Evolutionary conservation across 129 eudicot genomes (phyloP).

Genomic region (Heracleum sosnowskyi): DNA sequence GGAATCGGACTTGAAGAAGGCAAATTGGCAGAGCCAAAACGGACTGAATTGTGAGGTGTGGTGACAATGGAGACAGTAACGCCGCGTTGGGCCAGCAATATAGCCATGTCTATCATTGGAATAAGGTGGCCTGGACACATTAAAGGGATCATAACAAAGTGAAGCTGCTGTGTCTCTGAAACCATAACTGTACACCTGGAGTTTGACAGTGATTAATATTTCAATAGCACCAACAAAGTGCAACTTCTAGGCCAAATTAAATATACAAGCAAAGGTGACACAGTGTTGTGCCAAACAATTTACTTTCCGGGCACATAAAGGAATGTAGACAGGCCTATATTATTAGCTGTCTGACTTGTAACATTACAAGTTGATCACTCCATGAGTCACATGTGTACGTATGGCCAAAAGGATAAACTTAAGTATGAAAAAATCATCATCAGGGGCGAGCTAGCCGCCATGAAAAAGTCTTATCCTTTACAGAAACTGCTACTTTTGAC

Average conservation of each 20-base stretch:
- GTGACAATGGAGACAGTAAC: conserved; percentile 2
- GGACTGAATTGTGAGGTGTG: neutral
- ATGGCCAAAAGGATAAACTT: neutral
- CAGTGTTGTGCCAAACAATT: too few relatives aligned
- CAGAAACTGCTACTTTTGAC: neutral
- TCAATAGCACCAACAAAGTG: neutral
- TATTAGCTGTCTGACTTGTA: neutral
- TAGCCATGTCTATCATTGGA: conserved; percentile 9
- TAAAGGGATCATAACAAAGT: conserved; percentile 11
- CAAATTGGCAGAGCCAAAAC: neutral
- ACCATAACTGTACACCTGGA: neutral
- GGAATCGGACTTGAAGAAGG: neutral
- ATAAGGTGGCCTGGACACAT: conserved; percentile 12
- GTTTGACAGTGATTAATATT: neutral
- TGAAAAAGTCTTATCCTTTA: neutral
- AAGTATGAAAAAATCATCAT: neutral
- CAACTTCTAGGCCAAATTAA: neutral
- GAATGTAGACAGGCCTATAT: neutral
- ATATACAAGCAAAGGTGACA: too few relatives aligned
- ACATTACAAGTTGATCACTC: neutral
- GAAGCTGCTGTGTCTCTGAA: conserved; percentile 3
- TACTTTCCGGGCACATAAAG: neutral
- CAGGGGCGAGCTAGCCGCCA: neutral
- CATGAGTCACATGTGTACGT: neutral
- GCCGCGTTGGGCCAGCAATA: neutral